Evolutionary conservation across 2,329 filamentous ascomycete genomes (phyloP).

Genomic region (Aspergillus sp.): DNA sequence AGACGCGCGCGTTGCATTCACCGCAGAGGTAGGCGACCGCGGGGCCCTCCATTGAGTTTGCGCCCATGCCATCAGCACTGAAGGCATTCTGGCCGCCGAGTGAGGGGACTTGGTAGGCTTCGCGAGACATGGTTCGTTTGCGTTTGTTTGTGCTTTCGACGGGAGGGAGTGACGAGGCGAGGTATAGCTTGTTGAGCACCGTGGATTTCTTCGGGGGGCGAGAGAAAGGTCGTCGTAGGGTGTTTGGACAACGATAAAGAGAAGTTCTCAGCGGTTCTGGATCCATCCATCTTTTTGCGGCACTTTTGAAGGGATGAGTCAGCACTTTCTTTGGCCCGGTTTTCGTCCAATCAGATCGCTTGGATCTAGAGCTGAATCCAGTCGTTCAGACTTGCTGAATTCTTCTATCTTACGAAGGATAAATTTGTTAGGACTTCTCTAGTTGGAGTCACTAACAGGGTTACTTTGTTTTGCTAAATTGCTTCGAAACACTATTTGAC

Average conservation of each 20-base stretch:
- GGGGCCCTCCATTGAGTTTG: constrained; percentile 50
- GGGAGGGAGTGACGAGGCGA: no score
- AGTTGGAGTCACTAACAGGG: no score
- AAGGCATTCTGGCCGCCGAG: constrained; percentile 42
- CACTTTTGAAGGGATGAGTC: constrained; percentile 1
- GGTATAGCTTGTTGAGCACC: neutral
- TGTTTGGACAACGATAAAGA: neutral
- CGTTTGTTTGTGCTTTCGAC: neutral
- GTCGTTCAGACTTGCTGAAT: no score
- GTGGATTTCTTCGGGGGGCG: neutral
- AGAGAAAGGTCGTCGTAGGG: neutral
- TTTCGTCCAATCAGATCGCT: neutral
- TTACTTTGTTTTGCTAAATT: no score
- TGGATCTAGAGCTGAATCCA: neutral
- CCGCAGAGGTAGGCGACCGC: constrained; percentile 73
- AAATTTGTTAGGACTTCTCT: no score
- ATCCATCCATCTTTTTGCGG: neutral
- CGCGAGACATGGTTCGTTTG: constrained; percentile 59
- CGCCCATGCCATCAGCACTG: constrained; percentile 44
- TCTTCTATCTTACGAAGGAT: no score
- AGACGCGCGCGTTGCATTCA: constrained; percentile 77
- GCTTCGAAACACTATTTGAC: no score
- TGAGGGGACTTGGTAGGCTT: constrained; percentile 72
- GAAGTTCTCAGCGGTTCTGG: neutral
- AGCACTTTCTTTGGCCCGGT: neutral